Percentiles rank a stretch among this genome's conserved stretches.
Conservation (phyloP, 2,329 filamentous ascomycete genomes). For the Colletotrichum sp. region DNA sequence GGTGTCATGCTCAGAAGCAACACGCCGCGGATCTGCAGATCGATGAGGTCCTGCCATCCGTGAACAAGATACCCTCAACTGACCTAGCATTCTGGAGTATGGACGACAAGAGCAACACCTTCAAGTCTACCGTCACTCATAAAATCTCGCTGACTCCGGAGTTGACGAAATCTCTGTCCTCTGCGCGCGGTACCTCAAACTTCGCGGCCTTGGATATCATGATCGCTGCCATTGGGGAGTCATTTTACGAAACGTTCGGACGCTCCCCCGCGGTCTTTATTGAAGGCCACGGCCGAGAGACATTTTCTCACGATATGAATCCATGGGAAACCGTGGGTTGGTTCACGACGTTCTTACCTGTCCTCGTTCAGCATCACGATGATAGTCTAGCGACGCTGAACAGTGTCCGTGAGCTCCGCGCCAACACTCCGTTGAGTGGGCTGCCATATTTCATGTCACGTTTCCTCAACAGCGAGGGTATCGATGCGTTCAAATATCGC, state of each 20-base stretch:
- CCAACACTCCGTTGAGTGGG: not conserved
- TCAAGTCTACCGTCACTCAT: conserved; percentile 27
- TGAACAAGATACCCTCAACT: conserved; percentile 8
- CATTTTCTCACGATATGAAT: conserved; percentile 35
- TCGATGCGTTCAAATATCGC: not conserved
- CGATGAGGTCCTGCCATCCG: not conserved
- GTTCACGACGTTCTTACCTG: conserved; percentile 48
- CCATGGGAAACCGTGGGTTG: conserved; percentile 47
- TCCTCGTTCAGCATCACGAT: conserved; percentile 13
- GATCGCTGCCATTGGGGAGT: conserved; percentile 34
- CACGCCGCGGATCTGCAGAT: not conserved
- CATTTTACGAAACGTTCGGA: conserved; percentile 39
- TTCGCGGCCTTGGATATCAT: conserved; percentile 43
- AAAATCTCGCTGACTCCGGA: conserved; percentile 23
- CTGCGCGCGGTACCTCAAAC: conserved; percentile 29
- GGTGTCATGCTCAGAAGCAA: not conserved
- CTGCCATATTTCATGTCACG: conserved; percentile 7
- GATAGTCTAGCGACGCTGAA: not conserved
- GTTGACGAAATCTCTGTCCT: conserved; percentile 30
- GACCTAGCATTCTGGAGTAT: conserved; percentile 31
- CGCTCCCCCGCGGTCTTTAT: conserved; percentile 39
- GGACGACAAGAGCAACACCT: conserved; percentile 20
- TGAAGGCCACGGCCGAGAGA: conserved; percentile 47
- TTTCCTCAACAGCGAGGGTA: not conserved
- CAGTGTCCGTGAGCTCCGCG: not conserved